phyloP scores from a whole-genome alignment of 1,139 yeast genomes.

The Yamadazyma sp. region DNA sequence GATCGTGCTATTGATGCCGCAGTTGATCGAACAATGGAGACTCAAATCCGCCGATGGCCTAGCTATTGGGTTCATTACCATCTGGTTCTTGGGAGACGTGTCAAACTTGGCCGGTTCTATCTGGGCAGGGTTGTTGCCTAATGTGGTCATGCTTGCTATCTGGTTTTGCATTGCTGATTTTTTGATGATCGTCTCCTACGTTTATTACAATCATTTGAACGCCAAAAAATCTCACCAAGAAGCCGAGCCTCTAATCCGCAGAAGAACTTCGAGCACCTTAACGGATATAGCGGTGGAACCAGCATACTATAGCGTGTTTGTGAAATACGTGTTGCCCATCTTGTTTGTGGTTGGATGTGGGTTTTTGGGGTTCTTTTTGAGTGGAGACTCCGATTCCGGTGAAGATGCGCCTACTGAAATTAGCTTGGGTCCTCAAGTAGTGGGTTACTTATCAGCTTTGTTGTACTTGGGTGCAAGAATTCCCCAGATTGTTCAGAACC shows the following conservation, averaged over 20 bases:
- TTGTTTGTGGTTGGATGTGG: conserved; percentile 71
- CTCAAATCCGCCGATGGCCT: conserved; percentile 78
- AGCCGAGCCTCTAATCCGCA: conserved; percentile 20
- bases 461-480: conserved; percentile 75
- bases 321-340: conserved; percentile 59
- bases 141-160: conserved; percentile 65
- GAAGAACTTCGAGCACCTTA: conserved; percentile 47
- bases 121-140: conserved; percentile 72
- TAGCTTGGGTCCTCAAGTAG: conserved; percentile 61
- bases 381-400: conserved; percentile 28
- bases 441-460: conserved; percentile 71
- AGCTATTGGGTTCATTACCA: conserved; percentile 63
- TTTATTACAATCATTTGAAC: conserved; percentile 53
- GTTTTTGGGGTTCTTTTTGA: conserved; percentile 55
- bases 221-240: conserved; percentile 25
- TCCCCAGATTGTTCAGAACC: conserved; percentile 77
- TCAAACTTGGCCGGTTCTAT: conserved; percentile 67
- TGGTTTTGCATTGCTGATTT: conserved; percentile 77
- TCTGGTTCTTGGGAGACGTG: conserved; percentile 77
- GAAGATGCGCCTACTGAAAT: conserved; percentile 22
- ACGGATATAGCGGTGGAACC: conserved; percentile 48
- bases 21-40: conserved; percentile 79
- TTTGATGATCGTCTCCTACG: conserved; percentile 59
- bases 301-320: conserved; percentile 43
- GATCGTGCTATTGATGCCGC: conserved; percentile 80